Base-by-base conservation (phyloP, 2,329 filamentous ascomycete species). In the Fusarium sp. region DNA sequence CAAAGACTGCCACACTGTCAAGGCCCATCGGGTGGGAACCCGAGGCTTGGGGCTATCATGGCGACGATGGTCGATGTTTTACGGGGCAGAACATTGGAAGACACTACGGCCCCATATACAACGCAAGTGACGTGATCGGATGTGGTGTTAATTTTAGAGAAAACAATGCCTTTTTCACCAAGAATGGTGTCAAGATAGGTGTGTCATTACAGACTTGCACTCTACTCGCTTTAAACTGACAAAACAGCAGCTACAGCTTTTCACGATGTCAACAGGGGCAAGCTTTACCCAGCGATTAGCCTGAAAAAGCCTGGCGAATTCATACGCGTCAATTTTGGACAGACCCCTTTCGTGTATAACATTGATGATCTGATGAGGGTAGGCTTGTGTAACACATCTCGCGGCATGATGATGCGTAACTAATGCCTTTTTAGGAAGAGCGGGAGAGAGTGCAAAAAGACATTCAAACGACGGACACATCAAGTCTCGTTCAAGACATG, bases 291-390 rank as follows among this genome's bases (percentile, higher is more conserved):
- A 20, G 82, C 84, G 1, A 80, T 91, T 23, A 88, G 89, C n/a
- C 80, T 91, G 51, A 91, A 90, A 75, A 89, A 86, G 73, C 77
- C 83, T 1, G 87, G 87, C 42, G 89, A 91, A 72, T 83, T 87
- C 68, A 76, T 91, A 58, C 79, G 83, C 61, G 86, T 83, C 68
- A 91, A 91, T 74, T 91, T 91, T 79, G 89, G 89, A 45, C 88
- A 90, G 77, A 87, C 85, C 52, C 91, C 91, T 5, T 98, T 98
- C 77, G 85, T 93, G 42, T 99, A 91, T 80, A 92, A 97, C 76
- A 98, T 99, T 71, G 93, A 97, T 78, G 87, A 87, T 61, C 87
- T 96, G 84, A 90, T 97, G 82, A 86, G 86, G 82, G 92, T 92
- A 84, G 73, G 86, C 72, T 36, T 57, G 35, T 37, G 31, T 13